Base-by-base conservation (phyloP, 495 filamentous ascomycete genomes). In the Hypoxylon crocopeplum region DNA sequence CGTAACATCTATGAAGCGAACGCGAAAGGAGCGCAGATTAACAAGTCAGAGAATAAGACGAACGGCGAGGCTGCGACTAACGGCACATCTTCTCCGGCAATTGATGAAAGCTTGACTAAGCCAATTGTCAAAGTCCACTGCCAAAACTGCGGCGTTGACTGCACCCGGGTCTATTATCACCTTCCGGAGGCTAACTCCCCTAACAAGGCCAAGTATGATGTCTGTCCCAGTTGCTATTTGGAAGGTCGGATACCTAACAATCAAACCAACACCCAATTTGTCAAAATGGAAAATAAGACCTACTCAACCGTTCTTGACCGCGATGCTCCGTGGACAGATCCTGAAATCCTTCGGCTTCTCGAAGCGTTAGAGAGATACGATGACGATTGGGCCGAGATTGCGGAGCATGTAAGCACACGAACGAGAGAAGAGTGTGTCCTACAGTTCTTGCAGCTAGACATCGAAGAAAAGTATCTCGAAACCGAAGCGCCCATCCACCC, bases 401-500 rank as follows among this genome's bases (percentile, higher is more conserved):
- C 94, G 0, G 91, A 91, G 54, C 88, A 96, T 64, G 94, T 98
- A 21, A 89, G 89, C 25, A 92, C 90, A 2, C 84, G 92, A 37
- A 96, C 91, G n/a, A 82, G 90, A 30, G 94, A 98, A 75, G 91
- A 98, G 76, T 98, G 94, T 72, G 92, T 97, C 20, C 78, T 97
- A 65, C 93, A 96, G 69, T 98, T 98, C 79, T 75, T 98, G 58
- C 90, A 95, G 67, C 75, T 93, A 20, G 91, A 93, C 46, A 94
- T 96, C 53, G 91, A 93, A 68, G 91, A 93, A 72, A 91, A 92
- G 59, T 96, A 93, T 57, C 75, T 93, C 7, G 90, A 94, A 42
- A 84, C 90, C 11, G 83, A 92, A 63, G 83, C 84, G 0, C 83
- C 85, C 39, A 66, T 82, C 17, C 78, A 83, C 12, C 79, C 79